Conservation (phyloP, 192 early-diverging fungal species). For the Radiomyces spectabilis region DNA sequence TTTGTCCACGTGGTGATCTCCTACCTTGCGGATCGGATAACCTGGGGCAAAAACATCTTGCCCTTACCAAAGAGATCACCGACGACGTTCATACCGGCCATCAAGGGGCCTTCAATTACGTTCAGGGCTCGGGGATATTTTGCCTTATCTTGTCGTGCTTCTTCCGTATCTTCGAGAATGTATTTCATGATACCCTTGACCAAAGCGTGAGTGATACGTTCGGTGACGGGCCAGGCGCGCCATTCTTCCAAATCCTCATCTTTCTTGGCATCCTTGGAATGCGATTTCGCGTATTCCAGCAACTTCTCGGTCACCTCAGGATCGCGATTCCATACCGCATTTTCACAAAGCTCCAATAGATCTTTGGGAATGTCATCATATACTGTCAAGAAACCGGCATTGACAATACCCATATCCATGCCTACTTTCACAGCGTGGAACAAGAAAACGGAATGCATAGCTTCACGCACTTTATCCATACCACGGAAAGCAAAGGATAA, state of each 20-base stretch:
- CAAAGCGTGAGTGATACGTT: slow-evolving; percentile 73
- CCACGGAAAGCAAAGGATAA: slow-evolving; percentile 97
- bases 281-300: slow-evolving; percentile 80
- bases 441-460: slow-evolving; percentile 95
- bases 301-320: slow-evolving; percentile 90
- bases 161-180: slow-evolving; percentile 90
- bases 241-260: slow-evolving; percentile 83
- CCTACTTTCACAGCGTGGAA: slow-evolving; percentile 78
- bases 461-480: slow-evolving; percentile 85
- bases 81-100: slow-evolving; percentile 90
- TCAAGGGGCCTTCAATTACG: slow-evolving; percentile 94
- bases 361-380: slow-evolving; percentile 96
- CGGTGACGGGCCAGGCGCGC: slow-evolving; percentile 65
- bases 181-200: slow-evolving; percentile 94
- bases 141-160: slow-evolving; percentile 66
- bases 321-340: slow-evolving; percentile 89
- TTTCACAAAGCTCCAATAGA: slow-evolving; percentile 84
- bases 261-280: slow-evolving; percentile 61
- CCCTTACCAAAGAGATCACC: slow-evolving; percentile 92
- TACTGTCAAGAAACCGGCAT: slow-evolving; percentile 91
- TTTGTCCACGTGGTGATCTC: background rate
- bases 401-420: slow-evolving; percentile 99
- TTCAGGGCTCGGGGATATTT: slow-evolving; percentile 86
- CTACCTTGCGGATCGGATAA: slow-evolving; percentile 88
- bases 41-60: slow-evolving; percentile 98